Evolutionary conservation across 768 basidiomycete species (phyloP).

Genomic region (Boletus rubescentipes): DNA sequence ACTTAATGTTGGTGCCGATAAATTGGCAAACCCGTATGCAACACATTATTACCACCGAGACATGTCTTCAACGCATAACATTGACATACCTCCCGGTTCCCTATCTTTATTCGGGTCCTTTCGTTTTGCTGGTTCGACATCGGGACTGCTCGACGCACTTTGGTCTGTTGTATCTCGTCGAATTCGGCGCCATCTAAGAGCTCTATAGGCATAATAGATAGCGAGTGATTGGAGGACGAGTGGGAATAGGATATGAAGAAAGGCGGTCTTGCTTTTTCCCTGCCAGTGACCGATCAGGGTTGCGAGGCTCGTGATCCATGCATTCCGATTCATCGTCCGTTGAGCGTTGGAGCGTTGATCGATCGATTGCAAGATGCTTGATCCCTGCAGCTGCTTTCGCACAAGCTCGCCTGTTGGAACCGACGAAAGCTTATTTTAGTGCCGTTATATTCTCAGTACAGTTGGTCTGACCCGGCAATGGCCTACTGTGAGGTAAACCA

Average conservation of each 20-base stretch:
- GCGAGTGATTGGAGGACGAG: slow-evolving; percentile 13
- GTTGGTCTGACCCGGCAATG: no score
- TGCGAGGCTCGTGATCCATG: slow-evolving; percentile 8
- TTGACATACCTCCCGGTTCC: slow-evolving; percentile 26
- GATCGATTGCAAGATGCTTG: neutral
- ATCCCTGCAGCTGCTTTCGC: neutral
- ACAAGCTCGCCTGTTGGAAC: no score
- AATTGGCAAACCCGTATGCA: neutral
- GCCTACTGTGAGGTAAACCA: no score
- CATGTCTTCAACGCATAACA: neutral
- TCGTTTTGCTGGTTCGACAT: neutral
- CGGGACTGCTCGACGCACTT: neutral
- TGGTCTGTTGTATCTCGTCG: neutral
- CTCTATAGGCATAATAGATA: slow-evolving; percentile 16
- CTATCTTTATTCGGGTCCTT: slow-evolving; percentile 20
- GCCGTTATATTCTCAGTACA: no score
- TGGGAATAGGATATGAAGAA: slow-evolving; percentile 10
- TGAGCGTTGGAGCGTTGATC: neutral
- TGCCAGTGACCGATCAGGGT: neutral
- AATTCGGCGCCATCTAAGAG: slow-evolving; percentile 7
- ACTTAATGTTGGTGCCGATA: slow-evolving; percentile 32
- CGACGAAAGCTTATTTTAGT: no score
- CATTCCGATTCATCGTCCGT: slow-evolving; percentile 1
- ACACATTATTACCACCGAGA: neutral
- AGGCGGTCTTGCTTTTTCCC: neutral